Percentiles rank a stretch among this genome's conserved stretches.
Conservation (phyloP, 495 filamentous ascomycete species). For the Hypoxylon fuscum region DNA sequence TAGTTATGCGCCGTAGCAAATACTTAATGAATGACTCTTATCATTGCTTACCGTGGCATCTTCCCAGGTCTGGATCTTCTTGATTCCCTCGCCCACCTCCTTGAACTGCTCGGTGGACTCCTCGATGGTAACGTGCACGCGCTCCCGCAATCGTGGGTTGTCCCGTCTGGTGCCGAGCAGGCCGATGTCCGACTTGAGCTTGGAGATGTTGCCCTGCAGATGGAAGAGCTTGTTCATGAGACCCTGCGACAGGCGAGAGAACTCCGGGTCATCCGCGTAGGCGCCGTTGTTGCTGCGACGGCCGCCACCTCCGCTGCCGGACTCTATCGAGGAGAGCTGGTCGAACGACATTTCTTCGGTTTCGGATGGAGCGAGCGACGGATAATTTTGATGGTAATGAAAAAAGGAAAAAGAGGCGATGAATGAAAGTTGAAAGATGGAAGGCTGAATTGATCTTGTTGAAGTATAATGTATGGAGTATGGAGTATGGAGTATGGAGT, state of each 20-base stretch:
- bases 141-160: constrained; percentile 87
- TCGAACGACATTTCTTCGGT: constrained; percentile 78
- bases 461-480: too few relatives aligned
- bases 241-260: constrained; percentile 78
- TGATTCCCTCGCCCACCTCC: constrained; percentile 89
- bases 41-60: constrained; percentile 87
- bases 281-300: constrained; percentile 59
- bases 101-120: constrained; percentile 89
- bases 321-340: constrained; percentile 82
- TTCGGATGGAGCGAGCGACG: constrained; percentile 14
- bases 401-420: constrained; percentile 1
- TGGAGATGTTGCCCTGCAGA: constrained; percentile 85
- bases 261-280: constrained; percentile 94
- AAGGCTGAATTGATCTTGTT: not conserved
- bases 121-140: constrained; percentile 84
- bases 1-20: constrained; percentile 20
- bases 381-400: not conserved
- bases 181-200: constrained; percentile 79
- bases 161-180: constrained; percentile 90
- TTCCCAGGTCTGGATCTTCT: constrained; percentile 90
- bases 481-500: too few relatives aligned
- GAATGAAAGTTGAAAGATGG: constrained; percentile 8
- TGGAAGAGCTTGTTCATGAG: constrained; percentile 87
- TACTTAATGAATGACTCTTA: not conserved
- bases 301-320: constrained; percentile 55